These are phyloP conservation scores for Hypoxylon lenormandii DNA, from an alignment of 495 filamentous ascomycete genomes.

Conservation along the genomic window DNA sequence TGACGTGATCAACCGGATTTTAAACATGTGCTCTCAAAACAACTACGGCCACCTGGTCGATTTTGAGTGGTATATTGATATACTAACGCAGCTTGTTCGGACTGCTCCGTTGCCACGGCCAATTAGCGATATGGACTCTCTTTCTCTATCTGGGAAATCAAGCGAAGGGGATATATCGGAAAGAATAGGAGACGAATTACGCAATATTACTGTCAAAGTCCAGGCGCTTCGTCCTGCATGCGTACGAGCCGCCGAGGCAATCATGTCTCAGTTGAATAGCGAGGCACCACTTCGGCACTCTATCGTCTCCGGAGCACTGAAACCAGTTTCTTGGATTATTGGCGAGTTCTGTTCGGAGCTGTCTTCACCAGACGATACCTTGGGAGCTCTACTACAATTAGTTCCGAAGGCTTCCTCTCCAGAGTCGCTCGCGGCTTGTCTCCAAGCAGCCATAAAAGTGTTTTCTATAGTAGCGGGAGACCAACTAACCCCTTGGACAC, in stretches of 20 bases:
- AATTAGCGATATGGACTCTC: slow-evolving; percentile 54
- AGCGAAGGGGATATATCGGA: slow-evolving; percentile 67
- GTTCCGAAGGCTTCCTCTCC: slow-evolving; percentile 67
- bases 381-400: slow-evolving; percentile 79
- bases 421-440: slow-evolving; percentile 74
- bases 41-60: slow-evolving; percentile 87
- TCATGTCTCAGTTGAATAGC: slow-evolving; percentile 65
- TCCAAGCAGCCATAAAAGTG: slow-evolving; percentile 90
- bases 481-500: slow-evolving; percentile 69
- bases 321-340: slow-evolving; percentile 80
- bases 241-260: slow-evolving; percentile 83
- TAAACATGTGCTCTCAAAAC: slow-evolving; percentile 90
- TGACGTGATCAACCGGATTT: slow-evolving; percentile 79
- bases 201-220: slow-evolving; percentile 92
- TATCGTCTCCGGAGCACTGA: slow-evolving; percentile 70
- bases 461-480: slow-evolving; percentile 74
- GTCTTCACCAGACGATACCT: slow-evolving; percentile 70
- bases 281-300: slow-evolving; percentile 57
- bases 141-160: slow-evolving; percentile 52
- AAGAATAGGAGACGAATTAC: slow-evolving; percentile 83
- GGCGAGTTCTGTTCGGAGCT: slow-evolving; percentile 85
- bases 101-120: slow-evolving; percentile 64
- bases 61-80: slow-evolving; percentile 96
- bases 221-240: slow-evolving; percentile 79
- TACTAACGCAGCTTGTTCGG: slow-evolving; percentile 81